Conservation (phyloP, 805 yeast species). For the Nakazawaea siamensis region DNA sequence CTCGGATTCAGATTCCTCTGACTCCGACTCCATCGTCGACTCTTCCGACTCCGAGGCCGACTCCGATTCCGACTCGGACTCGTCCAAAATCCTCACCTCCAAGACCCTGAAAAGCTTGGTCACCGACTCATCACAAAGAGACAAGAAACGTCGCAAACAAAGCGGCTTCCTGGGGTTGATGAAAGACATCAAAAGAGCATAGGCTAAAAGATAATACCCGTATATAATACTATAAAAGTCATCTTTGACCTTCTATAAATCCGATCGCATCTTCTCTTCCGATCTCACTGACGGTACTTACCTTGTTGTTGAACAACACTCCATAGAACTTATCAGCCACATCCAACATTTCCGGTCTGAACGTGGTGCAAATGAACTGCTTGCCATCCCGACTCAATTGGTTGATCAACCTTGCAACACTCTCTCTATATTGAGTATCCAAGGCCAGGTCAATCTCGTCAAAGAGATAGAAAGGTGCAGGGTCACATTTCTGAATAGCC, state of each 20-base stretch:
- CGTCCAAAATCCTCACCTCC: background rate
- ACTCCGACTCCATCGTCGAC: too few species aligned
- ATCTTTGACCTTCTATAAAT: slow-evolving; percentile 69
- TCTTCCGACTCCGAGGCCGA: slow-evolving; percentile 12
- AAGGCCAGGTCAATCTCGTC: slow-evolving; percentile 96
- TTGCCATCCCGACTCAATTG: slow-evolving; percentile 52
- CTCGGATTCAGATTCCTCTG: slow-evolving; percentile 14
- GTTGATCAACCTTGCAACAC: slow-evolving; percentile 73
- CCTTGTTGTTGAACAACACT: slow-evolving; percentile 75
- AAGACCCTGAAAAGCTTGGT: slow-evolving; percentile 30
- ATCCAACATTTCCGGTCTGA: slow-evolving; percentile 85
- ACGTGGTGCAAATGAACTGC: slow-evolving; percentile 94
- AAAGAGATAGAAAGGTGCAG: slow-evolving; percentile 93
- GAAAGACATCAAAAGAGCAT: slow-evolving; percentile 32
- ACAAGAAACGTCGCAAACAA: slow-evolving; percentile 20
- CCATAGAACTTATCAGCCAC: slow-evolving; percentile 86
- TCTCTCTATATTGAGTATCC: slow-evolving; percentile 83
- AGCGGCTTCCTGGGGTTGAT: slow-evolving; percentile 41
- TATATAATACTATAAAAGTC: background rate
- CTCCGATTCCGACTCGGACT: slow-evolving; percentile 13
- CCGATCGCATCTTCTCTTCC: slow-evolving; percentile 64
- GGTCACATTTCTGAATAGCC: slow-evolving; percentile 92
- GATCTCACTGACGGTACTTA: slow-evolving; percentile 70
- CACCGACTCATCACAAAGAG: slow-evolving; percentile 24
- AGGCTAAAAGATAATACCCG: background rate